Evolutionary conservation across 176 grass and related monocot genomes (phyloP).

Genomic region (Carex cristatella): DNA sequence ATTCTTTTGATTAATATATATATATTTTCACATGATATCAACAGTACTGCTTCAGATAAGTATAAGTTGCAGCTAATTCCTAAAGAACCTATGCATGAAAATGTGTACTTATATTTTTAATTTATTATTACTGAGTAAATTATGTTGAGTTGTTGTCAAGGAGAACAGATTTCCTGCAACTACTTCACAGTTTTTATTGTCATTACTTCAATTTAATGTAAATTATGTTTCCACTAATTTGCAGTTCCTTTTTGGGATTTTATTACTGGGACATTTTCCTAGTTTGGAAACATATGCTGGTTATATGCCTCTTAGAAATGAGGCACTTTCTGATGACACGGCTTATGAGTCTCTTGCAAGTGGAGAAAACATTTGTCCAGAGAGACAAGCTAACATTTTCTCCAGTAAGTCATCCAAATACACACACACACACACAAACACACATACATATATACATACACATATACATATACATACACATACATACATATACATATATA

Average conservation of each 20-base stretch:
- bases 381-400: constrained; percentile 55
- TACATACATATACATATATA: too few relatives aligned
- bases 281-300: constrained; percentile 71
- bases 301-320: constrained; percentile 69
- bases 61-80: background rate
- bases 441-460: too few relatives aligned
- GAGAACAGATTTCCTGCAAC: background rate
- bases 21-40: background rate
- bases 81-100: background rate
- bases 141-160: background rate
- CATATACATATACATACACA: too few relatives aligned
- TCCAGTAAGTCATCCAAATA: constrained; percentile 48
- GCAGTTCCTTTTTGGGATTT: constrained; percentile 82
- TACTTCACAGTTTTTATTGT: background rate
- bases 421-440: too few relatives aligned
- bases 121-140: too few relatives aligned
- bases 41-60: background rate
- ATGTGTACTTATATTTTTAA: too few relatives aligned
- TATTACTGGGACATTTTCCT: constrained; percentile 82
- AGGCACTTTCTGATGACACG: constrained; percentile 46
- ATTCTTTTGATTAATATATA: background rate
- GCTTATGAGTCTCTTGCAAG: constrained; percentile 76
- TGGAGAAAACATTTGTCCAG: constrained; percentile 85
- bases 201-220: background rate
- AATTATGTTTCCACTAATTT: constrained; percentile 16